phyloP scores from a whole-genome alignment of 2,329 filamentous ascomycete genomes.

The Botrytis hyacinthi region DNA sequence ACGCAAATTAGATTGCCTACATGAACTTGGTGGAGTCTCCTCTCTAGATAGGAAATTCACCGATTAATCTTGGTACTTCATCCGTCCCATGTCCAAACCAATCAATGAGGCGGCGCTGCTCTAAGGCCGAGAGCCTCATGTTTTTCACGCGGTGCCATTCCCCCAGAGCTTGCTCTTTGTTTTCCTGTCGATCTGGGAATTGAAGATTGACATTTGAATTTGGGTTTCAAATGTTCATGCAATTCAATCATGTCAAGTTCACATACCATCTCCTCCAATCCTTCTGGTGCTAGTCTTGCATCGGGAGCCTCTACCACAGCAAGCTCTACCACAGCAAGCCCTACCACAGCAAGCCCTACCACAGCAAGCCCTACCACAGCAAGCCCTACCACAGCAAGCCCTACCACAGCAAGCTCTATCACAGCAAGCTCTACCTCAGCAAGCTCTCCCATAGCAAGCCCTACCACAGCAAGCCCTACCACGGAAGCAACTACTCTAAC shows the following conservation, averaged over 20 bases:
- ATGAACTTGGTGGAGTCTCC: neutral
- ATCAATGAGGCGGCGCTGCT: neutral
- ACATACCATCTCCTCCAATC: neutral
- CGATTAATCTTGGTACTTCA: neutral
- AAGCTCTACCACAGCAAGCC: too few relatives aligned
- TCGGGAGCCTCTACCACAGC: too few relatives aligned
- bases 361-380: too few relatives aligned
- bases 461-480: neutral
- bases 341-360: too few relatives aligned
- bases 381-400: neutral
- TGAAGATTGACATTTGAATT: neutral
- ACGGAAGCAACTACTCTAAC: neutral
- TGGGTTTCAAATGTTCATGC: neutral
- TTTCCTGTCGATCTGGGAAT: neutral
- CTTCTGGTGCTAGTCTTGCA: neutral
- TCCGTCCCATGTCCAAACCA: neutral
- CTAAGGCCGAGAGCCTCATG: neutral
- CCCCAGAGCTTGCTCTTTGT: neutral
- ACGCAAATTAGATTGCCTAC: neutral
- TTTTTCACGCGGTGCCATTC: neutral
- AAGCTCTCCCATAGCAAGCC: too few relatives aligned
- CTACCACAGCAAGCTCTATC: too few relatives aligned
- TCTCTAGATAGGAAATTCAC: neutral
- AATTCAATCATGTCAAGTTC: neutral
- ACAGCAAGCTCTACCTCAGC: too few relatives aligned